phyloP scores from a whole-genome alignment of 208 protist species.

The Trypanosoma lewisi region DNA sequence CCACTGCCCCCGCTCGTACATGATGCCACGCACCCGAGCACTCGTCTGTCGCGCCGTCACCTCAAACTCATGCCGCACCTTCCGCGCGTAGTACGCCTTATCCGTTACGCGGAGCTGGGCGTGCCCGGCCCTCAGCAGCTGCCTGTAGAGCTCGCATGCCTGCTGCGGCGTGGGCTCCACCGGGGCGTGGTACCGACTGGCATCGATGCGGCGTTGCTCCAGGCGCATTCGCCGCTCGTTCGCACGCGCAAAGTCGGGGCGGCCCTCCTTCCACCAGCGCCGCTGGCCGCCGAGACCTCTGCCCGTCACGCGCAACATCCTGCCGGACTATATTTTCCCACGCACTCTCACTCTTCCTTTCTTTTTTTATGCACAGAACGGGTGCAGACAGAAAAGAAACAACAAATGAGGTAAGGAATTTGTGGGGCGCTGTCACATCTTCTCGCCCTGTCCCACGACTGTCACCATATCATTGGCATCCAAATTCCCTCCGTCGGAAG shows the following conservation, averaged over 20 bases:
- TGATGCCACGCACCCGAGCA: slow-evolving; percentile 82
- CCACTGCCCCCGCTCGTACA: slow-evolving; percentile 89
- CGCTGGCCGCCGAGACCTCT: slow-evolving; percentile 23
- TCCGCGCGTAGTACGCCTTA: slow-evolving; percentile 60
- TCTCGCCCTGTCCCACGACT: background rate
- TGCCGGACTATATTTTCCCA: background rate
- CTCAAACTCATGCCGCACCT: slow-evolving; percentile 84
- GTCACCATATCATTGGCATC: no score
- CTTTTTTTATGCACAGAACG: background rate
- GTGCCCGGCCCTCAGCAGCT: slow-evolving; percentile 58
- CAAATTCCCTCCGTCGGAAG: no score
- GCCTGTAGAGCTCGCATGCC: slow-evolving; percentile 65
- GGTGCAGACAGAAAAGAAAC: background rate
- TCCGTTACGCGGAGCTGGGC: slow-evolving; percentile 66
- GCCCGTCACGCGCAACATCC: slow-evolving; percentile 30
- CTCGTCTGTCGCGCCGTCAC: slow-evolving; percentile 85
- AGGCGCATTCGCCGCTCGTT: slow-evolving; percentile 55
- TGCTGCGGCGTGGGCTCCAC: slow-evolving; percentile 70
- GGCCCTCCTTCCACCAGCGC: slow-evolving; percentile 77
- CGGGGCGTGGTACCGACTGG: slow-evolving; percentile 43
- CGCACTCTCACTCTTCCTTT: background rate
- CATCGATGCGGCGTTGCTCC: slow-evolving; percentile 62
- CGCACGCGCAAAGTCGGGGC: slow-evolving; percentile 71
- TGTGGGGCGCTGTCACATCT: background rate
- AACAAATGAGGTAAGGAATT: background rate